A percentile compares a stretch with the other conserved stretches of the same genome.
phyloP scores from a whole-genome alignment of 1,139 yeast species.

The Blastobotrys apis region DNA sequence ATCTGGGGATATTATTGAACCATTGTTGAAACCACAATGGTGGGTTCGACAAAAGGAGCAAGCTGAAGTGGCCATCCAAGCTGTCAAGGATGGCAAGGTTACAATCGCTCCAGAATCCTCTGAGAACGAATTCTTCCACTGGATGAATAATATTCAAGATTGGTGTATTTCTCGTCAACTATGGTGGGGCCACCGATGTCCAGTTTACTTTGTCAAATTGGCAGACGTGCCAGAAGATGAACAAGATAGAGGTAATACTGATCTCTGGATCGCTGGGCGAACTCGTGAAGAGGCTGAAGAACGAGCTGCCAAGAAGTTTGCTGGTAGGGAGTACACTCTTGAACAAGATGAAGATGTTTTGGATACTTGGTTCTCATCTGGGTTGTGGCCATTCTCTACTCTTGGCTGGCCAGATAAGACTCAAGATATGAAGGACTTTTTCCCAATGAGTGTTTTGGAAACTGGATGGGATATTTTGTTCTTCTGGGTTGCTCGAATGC shows the following conservation, averaged over 20 bases:
- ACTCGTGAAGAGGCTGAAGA: constrained; percentile 72
- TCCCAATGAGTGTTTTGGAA: constrained; percentile 90
- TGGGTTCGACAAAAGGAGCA: constrained; percentile 91
- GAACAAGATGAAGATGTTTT: constrained; percentile 97
- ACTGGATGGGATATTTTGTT: constrained; percentile 99
- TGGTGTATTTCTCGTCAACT: constrained; percentile 99
- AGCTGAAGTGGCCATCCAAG: constrained; percentile 85
- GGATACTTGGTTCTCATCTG: constrained; percentile 98
- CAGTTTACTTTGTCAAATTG: constrained; percentile 80
- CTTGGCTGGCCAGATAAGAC: constrained; percentile 90
- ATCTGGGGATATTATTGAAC: constrained; percentile 96
- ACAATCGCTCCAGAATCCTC: constrained; percentile 83
- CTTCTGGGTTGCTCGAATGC: constrained; percentile 99
- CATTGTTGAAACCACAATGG: constrained; percentile 97
- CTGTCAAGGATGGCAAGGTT: constrained; percentile 77
- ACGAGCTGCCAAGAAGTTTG: constrained; percentile 73
- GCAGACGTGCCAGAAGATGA: constrained; percentile 57
- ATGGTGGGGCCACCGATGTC: constrained; percentile 99
- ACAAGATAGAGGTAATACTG: constrained; percentile 57
- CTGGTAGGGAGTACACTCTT: constrained; percentile 63
- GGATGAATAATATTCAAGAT: constrained; percentile 96
- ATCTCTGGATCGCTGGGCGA: constrained; percentile 91
- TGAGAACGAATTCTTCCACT: constrained; percentile 88
- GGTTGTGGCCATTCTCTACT: constrained; percentile 96
- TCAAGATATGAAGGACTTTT: constrained; percentile 68